Evolutionary conservation across 2,329 filamentous ascomycete species (phyloP).

Genomic region (Trichoderma oligosporum): DNA sequence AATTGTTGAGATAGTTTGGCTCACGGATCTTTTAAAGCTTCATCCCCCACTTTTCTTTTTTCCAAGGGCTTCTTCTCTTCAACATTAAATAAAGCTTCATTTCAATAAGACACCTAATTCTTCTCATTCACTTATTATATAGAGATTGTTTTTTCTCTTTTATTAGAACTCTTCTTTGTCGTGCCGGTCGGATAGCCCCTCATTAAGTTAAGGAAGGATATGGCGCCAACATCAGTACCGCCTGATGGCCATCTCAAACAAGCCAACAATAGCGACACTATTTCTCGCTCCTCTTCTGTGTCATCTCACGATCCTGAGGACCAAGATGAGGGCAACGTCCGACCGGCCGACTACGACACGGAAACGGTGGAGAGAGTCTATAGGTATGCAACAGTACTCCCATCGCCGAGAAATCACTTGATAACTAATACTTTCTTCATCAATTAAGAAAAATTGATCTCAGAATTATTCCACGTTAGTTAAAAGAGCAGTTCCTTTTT

Average conservation of each 20-base stretch:
- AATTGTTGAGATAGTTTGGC: constrained; percentile 1
- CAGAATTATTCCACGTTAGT: constrained; percentile 56
- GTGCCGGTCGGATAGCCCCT: constrained; percentile 19
- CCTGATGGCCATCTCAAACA: constrained; percentile 16
- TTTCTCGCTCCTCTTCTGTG: neutral
- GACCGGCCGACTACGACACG: constrained; percentile 43
- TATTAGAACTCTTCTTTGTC: neutral
- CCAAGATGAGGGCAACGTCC: constrained; percentile 32
- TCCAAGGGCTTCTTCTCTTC: neutral
- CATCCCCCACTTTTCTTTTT: constrained; percentile 2
- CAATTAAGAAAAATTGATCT: constrained; percentile 55
- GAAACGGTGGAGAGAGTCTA: constrained; percentile 55
- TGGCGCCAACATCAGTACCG: constrained; percentile 12
- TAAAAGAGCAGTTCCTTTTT: too few relatives aligned
- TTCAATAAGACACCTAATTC: too few relatives aligned
- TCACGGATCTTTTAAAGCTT: neutral
- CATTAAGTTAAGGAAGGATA: neutral
- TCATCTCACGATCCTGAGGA: neutral
- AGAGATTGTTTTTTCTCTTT: neutral
- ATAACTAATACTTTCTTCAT: neutral
- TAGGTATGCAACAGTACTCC: constrained; percentile 29
- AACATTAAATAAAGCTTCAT: too few relatives aligned
- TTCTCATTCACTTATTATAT: too few relatives aligned
- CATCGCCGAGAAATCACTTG: neutral
- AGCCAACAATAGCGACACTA: neutral